phyloP scores from a whole-genome alignment of 2,329 filamentous ascomycete genomes.

The Cercospora sojina region DNA sequence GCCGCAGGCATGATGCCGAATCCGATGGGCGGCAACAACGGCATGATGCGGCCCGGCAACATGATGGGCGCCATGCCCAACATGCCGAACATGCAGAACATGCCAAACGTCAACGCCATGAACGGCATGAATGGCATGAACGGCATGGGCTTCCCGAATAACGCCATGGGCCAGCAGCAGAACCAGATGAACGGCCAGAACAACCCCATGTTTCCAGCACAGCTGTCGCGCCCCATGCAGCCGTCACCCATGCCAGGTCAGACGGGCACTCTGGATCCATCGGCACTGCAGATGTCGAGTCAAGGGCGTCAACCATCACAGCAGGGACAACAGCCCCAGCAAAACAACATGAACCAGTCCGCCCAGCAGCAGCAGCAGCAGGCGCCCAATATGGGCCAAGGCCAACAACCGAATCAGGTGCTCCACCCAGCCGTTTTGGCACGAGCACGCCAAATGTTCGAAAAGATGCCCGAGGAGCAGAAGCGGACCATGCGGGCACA shows the following conservation, averaged over 20 bases:
- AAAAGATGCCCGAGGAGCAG: constrained; percentile 30
- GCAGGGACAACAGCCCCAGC: constrained; percentile 23
- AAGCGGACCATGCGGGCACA: constrained; percentile 28
- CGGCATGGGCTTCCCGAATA: constrained; percentile 24
- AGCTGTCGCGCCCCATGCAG: constrained; percentile 34
- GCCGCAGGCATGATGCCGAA: constrained; percentile 16
- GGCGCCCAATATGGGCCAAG: constrained; percentile 20
- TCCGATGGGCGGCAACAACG: constrained; percentile 19
- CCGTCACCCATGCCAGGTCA: constrained; percentile 29
- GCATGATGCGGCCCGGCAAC: constrained; percentile 21
- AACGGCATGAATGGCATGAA: constrained; percentile 25
- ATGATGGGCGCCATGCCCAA: constrained; percentile 38
- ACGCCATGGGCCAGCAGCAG: constrained; percentile 20
- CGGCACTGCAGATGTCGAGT: constrained; percentile 27
- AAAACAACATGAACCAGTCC: constrained; percentile 23
- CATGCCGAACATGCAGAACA: constrained; percentile 28
- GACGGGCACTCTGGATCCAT: constrained; percentile 28
- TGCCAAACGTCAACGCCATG: constrained; percentile 36
- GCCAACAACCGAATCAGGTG: constrained; percentile 13
- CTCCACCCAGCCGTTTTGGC: constrained; percentile 19
- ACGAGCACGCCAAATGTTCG: constrained; percentile 26
- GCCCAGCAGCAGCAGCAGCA: constrained; percentile 21
- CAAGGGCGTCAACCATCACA: constrained; percentile 22
- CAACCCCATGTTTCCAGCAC: constrained; percentile 28
- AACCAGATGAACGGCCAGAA: constrained; percentile 29